Percentiles rank a stretch among this genome's conserved stretches.
Evolutionary conservation across 2,329 filamentous ascomycete genomes (phyloP).

Genomic region (Claviceps cyperi): DNA sequence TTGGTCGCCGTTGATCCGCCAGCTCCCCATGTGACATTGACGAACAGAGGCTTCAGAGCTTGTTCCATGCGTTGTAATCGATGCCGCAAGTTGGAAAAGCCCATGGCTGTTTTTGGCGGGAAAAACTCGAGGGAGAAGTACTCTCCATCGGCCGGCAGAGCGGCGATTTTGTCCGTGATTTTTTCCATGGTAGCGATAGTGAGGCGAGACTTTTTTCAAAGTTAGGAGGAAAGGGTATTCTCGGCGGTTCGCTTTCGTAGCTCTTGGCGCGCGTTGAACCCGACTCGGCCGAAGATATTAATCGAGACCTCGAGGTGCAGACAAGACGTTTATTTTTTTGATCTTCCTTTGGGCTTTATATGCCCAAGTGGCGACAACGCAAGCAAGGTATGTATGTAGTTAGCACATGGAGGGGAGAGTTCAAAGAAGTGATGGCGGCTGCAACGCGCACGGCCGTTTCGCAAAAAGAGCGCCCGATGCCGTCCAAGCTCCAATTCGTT

Average conservation of each 20-base stretch:
- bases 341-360: no score
- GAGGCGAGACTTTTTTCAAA: background rate
- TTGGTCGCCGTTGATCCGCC: conserved; percentile 84
- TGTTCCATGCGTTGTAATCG: conserved; percentile 91
- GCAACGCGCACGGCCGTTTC: background rate
- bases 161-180: conserved; percentile 90
- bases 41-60: conserved; percentile 79
- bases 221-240: background rate
- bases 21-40: conserved; percentile 96
- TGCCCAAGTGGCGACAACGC: background rate
- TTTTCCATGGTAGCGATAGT: conserved; percentile 49
- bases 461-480: background rate
- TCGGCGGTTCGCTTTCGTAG: background rate
- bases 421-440: background rate
- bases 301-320: no score
- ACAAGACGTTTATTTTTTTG: no score
- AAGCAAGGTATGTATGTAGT: no score
- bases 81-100: conserved; percentile 83
- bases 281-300: background rate
- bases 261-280: background rate
- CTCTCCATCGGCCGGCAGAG: conserved; percentile 62
- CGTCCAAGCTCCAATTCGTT: no score
- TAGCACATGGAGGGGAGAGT: background rate
- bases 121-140: conserved; percentile 99
- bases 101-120: conserved; percentile 92